Conservation (phyloP, 768 basidiomycete species). For the Strobilomyces dryophilus region DNA sequence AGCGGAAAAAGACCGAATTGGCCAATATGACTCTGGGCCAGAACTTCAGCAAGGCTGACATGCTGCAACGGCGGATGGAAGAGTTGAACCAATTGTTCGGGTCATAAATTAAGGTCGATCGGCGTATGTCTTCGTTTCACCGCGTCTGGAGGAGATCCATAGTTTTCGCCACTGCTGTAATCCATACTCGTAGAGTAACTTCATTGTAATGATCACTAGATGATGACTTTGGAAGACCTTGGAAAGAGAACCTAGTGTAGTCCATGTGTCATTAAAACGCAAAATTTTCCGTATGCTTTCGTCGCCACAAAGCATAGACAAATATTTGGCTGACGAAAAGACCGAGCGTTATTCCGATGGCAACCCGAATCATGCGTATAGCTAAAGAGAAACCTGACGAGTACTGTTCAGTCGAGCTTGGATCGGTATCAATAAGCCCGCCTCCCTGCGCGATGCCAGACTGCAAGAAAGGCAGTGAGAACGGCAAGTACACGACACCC, state of each 20-base stretch:
- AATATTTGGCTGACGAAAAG: conserved; percentile 73
- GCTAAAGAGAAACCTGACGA: conserved; percentile 77
- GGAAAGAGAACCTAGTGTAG: neutral
- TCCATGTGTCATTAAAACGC: conserved; percentile 45
- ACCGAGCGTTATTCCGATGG: conserved; percentile 82
- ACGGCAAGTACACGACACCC: neutral
- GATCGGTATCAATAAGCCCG: conserved; percentile 48
- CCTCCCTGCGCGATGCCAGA: conserved; percentile 76
- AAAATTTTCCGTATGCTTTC: conserved; percentile 71
- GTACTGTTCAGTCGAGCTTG: conserved; percentile 58
- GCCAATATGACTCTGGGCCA: conserved; percentile 93
- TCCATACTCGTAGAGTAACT: conserved; percentile 27
- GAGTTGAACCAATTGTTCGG: conserved; percentile 79
- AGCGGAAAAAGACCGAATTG: conserved; percentile 89
- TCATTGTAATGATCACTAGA: conserved; percentile 33
- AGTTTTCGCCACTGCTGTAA: conserved; percentile 25
- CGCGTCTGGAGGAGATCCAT: conserved; percentile 17
- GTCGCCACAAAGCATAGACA: conserved; percentile 72
- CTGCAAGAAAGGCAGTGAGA: conserved; percentile 35
- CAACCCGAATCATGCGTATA: conserved; percentile 78
- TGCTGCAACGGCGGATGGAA: conserved; percentile 83
- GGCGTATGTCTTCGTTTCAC: conserved; percentile 12
- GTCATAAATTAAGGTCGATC: conserved; percentile 29
- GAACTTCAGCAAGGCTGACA: conserved; percentile 81
- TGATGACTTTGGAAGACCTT: conserved; percentile 2